These are phyloP conservation scores for Limnanthes douglasii DNA, from an alignment of 345 rosid species.

Conservation along the genomic window DNA sequence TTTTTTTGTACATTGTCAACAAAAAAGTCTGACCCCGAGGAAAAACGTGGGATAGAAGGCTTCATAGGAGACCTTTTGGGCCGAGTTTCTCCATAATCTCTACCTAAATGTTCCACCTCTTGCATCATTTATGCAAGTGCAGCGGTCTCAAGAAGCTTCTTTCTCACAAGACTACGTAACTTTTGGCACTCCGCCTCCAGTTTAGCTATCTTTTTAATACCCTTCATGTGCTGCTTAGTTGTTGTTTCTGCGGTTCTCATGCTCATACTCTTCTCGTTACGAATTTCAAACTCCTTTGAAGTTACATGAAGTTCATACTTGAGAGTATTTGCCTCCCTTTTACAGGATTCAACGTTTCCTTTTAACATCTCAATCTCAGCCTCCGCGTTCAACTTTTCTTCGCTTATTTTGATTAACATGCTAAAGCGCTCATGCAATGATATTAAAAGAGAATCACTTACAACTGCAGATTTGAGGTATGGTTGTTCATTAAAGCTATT, in stretches of 20 bases:
- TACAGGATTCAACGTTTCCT: slow-evolving; percentile 67
- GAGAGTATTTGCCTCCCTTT: slow-evolving; percentile 68
- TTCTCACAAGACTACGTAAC: slow-evolving; percentile 74
- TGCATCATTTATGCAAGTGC: slow-evolving; percentile 98
- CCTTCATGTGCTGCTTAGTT: slow-evolving; percentile 81
- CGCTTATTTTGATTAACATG: slow-evolving; percentile 58
- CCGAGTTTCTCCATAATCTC: slow-evolving; percentile 60
- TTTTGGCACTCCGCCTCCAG: slow-evolving; percentile 94
- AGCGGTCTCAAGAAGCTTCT: slow-evolving; percentile 97
- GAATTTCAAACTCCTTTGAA: slow-evolving; percentile 81
- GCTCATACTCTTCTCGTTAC: slow-evolving; percentile 94
- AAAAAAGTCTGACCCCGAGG: slow-evolving; percentile 47
- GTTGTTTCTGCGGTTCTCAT: slow-evolving; percentile 87
- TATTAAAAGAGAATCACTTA: slow-evolving; percentile 57
- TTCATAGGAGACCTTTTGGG: slow-evolving; percentile 59
- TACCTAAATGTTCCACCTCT: slow-evolving; percentile 86
- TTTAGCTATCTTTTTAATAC: slow-evolving; percentile 80
- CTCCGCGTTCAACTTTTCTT: slow-evolving; percentile 75
- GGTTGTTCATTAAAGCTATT: too few relatives aligned
- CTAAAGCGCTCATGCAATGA: slow-evolving; percentile 81
- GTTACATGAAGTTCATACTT: slow-evolving; percentile 73
- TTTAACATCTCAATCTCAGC: slow-evolving; percentile 78
- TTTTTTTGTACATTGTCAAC: slow-evolving; percentile 57
- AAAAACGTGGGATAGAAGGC: slow-evolving; percentile 45
- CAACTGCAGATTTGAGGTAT: slow-evolving; percentile 61